Conservation (phyloP, 2,329 filamentous ascomycete genomes). For the Hymenoscyphus occultus region DNA sequence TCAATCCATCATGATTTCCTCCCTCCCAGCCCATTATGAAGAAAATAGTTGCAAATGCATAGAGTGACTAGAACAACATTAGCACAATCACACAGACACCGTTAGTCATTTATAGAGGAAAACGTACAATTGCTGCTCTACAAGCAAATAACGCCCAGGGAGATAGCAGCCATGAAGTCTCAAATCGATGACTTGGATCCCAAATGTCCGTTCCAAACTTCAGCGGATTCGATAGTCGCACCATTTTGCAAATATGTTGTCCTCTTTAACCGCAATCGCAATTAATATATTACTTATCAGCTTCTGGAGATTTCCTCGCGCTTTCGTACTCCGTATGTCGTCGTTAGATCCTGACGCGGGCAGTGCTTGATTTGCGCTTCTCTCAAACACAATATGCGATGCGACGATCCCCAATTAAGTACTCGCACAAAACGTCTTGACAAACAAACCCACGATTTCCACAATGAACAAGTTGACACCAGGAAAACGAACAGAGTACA, state of each 20-base stretch:
- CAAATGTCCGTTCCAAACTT: conserved; percentile 31
- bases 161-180: conserved; percentile 77
- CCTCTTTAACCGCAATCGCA: background rate
- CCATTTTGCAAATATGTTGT: background rate
- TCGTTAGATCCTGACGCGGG: too few relatives aligned
- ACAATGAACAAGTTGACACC: background rate
- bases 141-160: conserved; percentile 59
- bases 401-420: background rate
- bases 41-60: conserved; percentile 67
- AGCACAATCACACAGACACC: background rate
- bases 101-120: conserved; percentile 26
- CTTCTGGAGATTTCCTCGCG: too few relatives aligned
- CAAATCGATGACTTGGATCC: conserved; percentile 58
- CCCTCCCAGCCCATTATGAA: conserved; percentile 66
- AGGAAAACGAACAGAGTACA: background rate
- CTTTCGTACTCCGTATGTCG: too few relatives aligned
- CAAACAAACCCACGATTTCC: background rate
- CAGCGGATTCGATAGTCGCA: conserved; percentile 14
- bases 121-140: conserved; percentile 53
- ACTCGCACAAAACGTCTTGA: background rate
- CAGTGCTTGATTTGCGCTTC: background rate
- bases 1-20: conserved; percentile 40
- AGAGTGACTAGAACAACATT: conserved; percentile 48
- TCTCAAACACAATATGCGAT: background rate
- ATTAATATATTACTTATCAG: too few relatives aligned